Conservation (phyloP, 176 grass and related monocot genomes). For the Sorghum bicolor region DNA sequence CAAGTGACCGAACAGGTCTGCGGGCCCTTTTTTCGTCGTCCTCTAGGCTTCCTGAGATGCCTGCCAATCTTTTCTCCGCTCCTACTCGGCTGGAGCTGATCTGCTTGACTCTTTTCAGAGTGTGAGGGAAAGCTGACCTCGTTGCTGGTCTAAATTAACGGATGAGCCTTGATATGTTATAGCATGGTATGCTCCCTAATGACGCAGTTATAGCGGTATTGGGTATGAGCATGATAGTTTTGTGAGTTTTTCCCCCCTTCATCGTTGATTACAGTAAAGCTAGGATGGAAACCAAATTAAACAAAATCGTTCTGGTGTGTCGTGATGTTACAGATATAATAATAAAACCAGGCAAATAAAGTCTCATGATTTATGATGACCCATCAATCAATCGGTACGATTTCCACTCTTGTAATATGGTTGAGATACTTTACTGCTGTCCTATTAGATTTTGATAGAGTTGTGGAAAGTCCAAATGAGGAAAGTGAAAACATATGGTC, state of each 20-base stretch:
- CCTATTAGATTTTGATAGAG: background rate
- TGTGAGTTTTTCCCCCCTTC: background rate
- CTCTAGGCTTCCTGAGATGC: background rate
- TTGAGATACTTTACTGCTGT: background rate
- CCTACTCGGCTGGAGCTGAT: background rate
- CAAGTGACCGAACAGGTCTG: background rate
- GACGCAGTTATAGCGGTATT: slow-evolving; percentile 26
- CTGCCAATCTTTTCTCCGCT: background rate
- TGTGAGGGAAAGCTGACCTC: slow-evolving; percentile 5
- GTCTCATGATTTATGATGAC: background rate
- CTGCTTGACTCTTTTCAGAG: background rate
- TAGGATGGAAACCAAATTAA: no score
- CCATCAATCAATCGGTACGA: background rate
- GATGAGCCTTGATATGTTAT: slow-evolving; percentile 1
- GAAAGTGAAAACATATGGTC: background rate
- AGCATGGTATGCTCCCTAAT: background rate
- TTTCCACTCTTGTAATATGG: background rate
- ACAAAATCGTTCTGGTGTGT: no score
- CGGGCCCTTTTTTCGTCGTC: background rate
- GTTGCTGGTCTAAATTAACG: background rate
- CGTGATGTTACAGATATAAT: no score
- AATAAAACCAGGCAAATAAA: background rate
- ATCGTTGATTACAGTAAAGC: slow-evolving; percentile 6
- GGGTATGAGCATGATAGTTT: slow-evolving; percentile 1
- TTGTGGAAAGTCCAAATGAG: background rate